Conservation (phyloP, 1,284 basidiomycete genomes). For the Tausonia pullulans region DNA sequence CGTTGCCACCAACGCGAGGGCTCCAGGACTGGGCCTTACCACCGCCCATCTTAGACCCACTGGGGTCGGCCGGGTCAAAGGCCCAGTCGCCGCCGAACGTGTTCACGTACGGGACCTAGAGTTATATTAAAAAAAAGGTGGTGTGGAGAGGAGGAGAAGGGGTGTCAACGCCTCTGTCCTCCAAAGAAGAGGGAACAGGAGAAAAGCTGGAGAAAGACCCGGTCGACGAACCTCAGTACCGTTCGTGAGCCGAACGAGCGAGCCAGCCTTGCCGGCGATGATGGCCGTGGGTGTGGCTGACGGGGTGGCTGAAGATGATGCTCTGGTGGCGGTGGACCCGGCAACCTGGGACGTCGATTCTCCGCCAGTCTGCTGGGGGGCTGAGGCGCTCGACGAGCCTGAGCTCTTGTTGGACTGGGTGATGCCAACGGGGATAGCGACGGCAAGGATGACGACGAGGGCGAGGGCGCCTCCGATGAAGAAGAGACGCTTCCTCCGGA, state of each 20-base stretch:
- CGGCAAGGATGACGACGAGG: constrained; percentile 28
- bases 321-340: constrained; percentile 23
- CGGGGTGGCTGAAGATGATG: constrained; percentile 13
- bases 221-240: constrained; percentile 42
- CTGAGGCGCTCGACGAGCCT: constrained; percentile 13
- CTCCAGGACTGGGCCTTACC: constrained; percentile 53
- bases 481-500: background rate
- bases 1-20: constrained; percentile 53
- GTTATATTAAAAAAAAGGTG: no score
- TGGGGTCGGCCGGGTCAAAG: constrained; percentile 61
- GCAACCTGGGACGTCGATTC: constrained; percentile 9
- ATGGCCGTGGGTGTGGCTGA: background rate
- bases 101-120: constrained; percentile 55
- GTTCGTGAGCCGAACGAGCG: constrained; percentile 50
- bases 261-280: constrained; percentile 52
- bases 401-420: constrained; percentile 9
- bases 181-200: no score
- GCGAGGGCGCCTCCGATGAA: background rate
- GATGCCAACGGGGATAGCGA: constrained; percentile 33
- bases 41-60: constrained; percentile 52
- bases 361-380: background rate
- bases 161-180: no score
- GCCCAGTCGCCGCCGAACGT: constrained; percentile 62
- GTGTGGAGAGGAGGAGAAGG: no score
- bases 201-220: no score